Conservation (phyloP, 2,329 filamentous ascomycete species). For the Sporothrix humicola region DNA sequence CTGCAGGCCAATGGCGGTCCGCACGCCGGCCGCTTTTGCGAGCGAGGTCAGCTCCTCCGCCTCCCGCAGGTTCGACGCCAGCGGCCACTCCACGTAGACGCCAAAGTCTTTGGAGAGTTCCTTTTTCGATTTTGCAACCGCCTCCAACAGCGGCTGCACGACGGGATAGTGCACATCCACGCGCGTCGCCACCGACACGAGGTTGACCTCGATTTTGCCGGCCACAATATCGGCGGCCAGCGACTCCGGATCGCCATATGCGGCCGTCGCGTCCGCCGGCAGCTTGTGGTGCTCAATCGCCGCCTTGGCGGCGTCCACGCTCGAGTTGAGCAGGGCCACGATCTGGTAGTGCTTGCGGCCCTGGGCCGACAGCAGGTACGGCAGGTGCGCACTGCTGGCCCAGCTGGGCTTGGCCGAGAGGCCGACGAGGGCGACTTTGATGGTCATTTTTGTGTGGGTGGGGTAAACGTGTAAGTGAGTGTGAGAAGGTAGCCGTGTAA, state of each 20-base stretch:
- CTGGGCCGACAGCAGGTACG: constrained; percentile 59
- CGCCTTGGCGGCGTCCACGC: constrained; percentile 49
- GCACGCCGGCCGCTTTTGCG: background rate
- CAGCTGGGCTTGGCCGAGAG: constrained; percentile 34
- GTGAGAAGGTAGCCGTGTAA: no score
- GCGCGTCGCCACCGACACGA: constrained; percentile 61
- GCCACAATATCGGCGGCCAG: constrained; percentile 56
- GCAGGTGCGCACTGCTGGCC: constrained; percentile 56
- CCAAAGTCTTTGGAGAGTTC: constrained; percentile 42
- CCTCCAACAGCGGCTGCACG: constrained; percentile 53
- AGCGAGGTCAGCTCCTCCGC: constrained; percentile 49
- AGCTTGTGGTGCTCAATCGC: constrained; percentile 51
- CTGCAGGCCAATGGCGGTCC: constrained; percentile 58
- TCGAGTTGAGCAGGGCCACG: constrained; percentile 60
- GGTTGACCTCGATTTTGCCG: constrained; percentile 55
- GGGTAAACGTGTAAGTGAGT: background rate
- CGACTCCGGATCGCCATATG: constrained; percentile 57
- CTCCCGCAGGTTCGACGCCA: constrained; percentile 52
- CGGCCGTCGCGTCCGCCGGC: constrained; percentile 44
- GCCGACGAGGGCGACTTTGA: constrained; percentile 36
- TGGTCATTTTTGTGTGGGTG: constrained; percentile 6
- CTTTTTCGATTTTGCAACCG: constrained; percentile 36
- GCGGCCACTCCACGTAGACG: constrained; percentile 62
- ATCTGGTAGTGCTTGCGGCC: constrained; percentile 54
- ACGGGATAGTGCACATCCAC: constrained; percentile 59